Evolutionary conservation across 2,329 filamentous ascomycete species (phyloP).

Genomic region (Colletotrichum shisoi): DNA sequence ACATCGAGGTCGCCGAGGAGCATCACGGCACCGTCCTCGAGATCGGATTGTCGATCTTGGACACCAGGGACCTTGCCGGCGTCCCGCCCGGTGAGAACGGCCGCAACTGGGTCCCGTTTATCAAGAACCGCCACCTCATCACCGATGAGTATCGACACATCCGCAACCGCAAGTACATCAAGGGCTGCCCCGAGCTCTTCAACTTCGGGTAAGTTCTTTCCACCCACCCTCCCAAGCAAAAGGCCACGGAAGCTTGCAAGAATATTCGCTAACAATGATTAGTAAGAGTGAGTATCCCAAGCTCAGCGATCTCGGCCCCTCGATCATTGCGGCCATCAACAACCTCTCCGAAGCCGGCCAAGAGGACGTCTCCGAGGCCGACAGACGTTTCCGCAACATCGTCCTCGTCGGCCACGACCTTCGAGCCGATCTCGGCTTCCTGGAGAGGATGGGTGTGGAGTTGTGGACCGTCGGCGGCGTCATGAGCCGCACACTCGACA

Average conservation of each 20-base stretch:
- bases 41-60: conserved; percentile 82
- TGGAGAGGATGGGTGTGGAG: conserved; percentile 66
- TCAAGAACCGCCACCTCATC: conserved; percentile 78
- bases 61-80: conserved; percentile 66
- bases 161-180: conserved; percentile 72
- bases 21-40: conserved; percentile 76
- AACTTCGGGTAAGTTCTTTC: conserved; percentile 71
- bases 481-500: conserved; percentile 72
- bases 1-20: conserved; percentile 82
- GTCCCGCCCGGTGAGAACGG: conserved; percentile 69
- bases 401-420: conserved; percentile 80
- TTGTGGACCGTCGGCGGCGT: conserved; percentile 61
- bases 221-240: no score
- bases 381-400: conserved; percentile 55
- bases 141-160: conserved; percentile 73
- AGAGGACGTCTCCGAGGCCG: conserved; percentile 4
- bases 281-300: conserved; percentile 56
- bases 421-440: conserved; percentile 64
- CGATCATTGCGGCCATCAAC: conserved; percentile 52
- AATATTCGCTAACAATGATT: conserved; percentile 16
- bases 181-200: conserved; percentile 77
- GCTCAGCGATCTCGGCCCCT: conserved; percentile 46
- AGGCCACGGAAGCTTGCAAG: no score
- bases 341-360: conserved; percentile 28
- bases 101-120: conserved; percentile 70